These are phyloP conservation scores for Thalassiosira profunda DNA, from an alignment of 108 stramenopile genomes.

Conservation along the genomic window DNA sequence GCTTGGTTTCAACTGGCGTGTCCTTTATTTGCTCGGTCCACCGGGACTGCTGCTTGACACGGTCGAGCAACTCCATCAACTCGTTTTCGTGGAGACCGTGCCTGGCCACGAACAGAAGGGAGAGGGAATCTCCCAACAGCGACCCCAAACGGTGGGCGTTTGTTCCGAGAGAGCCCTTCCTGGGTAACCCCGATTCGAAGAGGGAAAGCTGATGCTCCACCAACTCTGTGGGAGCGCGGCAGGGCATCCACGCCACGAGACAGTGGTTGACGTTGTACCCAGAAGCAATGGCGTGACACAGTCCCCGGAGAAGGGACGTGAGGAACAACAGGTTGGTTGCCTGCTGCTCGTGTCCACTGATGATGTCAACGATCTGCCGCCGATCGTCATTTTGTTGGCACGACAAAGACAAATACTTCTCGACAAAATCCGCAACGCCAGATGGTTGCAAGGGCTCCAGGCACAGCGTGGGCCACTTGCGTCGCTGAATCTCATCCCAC, in stretches of 20 bases:
- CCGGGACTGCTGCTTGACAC: constrained; percentile 12
- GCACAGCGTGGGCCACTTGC: constrained; percentile 31
- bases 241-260: constrained; percentile 11
- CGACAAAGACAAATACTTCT: neutral
- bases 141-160: constrained; percentile 19
- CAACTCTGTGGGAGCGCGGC: neutral
- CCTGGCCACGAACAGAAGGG: constrained; percentile 54
- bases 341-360: neutral
- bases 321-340: constrained; percentile 28
- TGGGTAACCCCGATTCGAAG: constrained; percentile 13
- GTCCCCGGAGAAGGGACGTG: constrained; percentile 19
- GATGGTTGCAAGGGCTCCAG: constrained; percentile 1
- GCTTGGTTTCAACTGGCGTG: constrained; percentile 32
- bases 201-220: constrained; percentile 9
- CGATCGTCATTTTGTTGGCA: neutral
- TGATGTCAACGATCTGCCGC: neutral
- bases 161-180: constrained; percentile 1
- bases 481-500: constrained; percentile 38
- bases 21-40: constrained; percentile 30
- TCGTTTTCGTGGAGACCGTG: constrained; percentile 67
- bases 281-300: neutral
- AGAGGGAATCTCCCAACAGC: constrained; percentile 50
- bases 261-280: constrained; percentile 1
- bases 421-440: neutral
- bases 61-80: constrained; percentile 44